Conservation (phyloP, 495 filamentous ascomycete species). For the Penicillium egyptiacum region DNA sequence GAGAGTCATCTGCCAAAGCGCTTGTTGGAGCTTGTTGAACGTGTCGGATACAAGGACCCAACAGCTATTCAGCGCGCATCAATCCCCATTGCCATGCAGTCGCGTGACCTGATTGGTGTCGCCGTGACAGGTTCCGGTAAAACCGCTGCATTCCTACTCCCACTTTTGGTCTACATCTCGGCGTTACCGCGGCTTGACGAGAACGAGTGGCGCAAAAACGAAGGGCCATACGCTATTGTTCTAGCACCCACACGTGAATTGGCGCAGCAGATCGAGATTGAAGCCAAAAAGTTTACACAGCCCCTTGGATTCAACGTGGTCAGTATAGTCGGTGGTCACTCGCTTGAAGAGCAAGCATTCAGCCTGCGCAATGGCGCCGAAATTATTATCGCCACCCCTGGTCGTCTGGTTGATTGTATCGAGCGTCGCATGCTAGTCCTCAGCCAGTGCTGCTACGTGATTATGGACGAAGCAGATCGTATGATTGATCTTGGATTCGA, state of each 20-base stretch:
- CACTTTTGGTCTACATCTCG: slow-evolving; percentile 94
- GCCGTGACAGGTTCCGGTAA: slow-evolving; percentile 99
- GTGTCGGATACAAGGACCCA: slow-evolving; percentile 91
- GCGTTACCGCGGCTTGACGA: slow-evolving; percentile 85
- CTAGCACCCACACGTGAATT: slow-evolving; percentile 97
- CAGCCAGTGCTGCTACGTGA: slow-evolving; percentile 95
- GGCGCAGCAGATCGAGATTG: slow-evolving; percentile 94
- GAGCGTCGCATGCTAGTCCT: slow-evolving; percentile 91
- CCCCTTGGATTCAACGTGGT: slow-evolving; percentile 95
- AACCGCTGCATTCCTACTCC: slow-evolving; percentile 92
- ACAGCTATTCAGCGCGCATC: slow-evolving; percentile 90
- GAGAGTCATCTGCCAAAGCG: slow-evolving; percentile 82
- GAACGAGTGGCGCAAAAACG: slow-evolving; percentile 75
- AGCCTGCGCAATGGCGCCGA: slow-evolving; percentile 93
- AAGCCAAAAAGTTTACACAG: slow-evolving; percentile 89
- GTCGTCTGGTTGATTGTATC: slow-evolving; percentile 95
- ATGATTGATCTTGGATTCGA: slow-evolving; percentile 99
- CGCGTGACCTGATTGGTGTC: slow-evolving; percentile 93
- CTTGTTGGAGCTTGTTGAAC: slow-evolving; percentile 77
- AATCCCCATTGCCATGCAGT: slow-evolving; percentile 93
- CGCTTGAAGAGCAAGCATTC: slow-evolving; percentile 91
- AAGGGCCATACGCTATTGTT: slow-evolving; percentile 94
- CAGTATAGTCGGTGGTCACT: slow-evolving; percentile 95
- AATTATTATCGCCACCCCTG: slow-evolving; percentile 97
- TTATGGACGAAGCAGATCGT: slow-evolving; percentile 97